Evolutionary conservation across 768 basidiomycete species (phyloP), one percentile per base, ranked within the genome.

Genomic region (Dioszegia hungarica): DNA sequence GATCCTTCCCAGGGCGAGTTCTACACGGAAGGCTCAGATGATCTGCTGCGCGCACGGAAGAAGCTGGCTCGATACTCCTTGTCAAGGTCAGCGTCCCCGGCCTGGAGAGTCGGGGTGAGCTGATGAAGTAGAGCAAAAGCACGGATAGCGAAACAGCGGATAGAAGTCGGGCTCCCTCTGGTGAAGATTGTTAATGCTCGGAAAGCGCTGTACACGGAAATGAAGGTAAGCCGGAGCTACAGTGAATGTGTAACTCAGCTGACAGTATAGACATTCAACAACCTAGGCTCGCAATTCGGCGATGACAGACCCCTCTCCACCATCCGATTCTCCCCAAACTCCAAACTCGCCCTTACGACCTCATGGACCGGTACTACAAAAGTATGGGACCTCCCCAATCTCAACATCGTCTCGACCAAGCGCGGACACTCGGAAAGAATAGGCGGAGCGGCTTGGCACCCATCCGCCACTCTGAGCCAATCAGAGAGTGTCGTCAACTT

Each of bases 361-460:
- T 92, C 90, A 64, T 99, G 95, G 95, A 89, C 93, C 27, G 95
- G 95, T 19, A 85, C 85, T 40, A 85, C 92, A 20, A 98, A 92
- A 78, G 69, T 98, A 17, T 99, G 95, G 95, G 89, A 91, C 67
- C 85, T 98, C 5, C 95, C 95, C 17, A 82, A 86, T 12, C 93
- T 93, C 74, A 90, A 87, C 49, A 83, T 84, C 43, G 82, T 90
- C 41, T 80, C 83, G 43, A 82, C 88, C 20, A 77, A 91, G 53
- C 80, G 87, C 78, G 90, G 91, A 6, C 93, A 97, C 68, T 82
- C 80, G 34, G 94, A 98, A 70, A 85, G 88, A 49, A 86, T 98
- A 27, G 91, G 95, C 47, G 95, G 95, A 19, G 86, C 97, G 41
- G 92, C 93, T 36, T 99, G 95, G 95, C 93, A 99, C 79, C 95